Evolutionary conservation across 768 basidiomycete species (phyloP).

Genomic region (Trametes gibbosa): DNA sequence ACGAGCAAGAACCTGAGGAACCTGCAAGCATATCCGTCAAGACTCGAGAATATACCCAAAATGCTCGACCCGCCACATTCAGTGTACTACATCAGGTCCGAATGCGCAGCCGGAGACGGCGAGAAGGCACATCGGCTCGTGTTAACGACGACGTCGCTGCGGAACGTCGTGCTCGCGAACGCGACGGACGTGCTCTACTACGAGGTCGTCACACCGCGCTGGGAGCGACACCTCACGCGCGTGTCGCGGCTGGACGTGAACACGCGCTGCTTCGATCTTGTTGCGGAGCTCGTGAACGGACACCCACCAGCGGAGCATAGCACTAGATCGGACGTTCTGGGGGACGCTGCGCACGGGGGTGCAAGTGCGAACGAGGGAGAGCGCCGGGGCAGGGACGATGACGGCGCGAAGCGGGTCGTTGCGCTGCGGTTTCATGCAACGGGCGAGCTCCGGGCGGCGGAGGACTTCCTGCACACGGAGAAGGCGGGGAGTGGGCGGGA

Average conservation of each 20-base stretch:
- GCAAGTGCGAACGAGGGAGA: slow-evolving; percentile 24
- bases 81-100: slow-evolving; percentile 15
- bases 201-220: slow-evolving; percentile 39
- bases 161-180: slow-evolving; percentile 39
- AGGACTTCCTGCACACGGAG: slow-evolving; percentile 30
- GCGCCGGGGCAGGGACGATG: slow-evolving; percentile 18
- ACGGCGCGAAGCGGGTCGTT: slow-evolving; percentile 26
- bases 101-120: not conserved
- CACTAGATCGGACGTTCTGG: too few species aligned
- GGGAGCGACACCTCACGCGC: slow-evolving; percentile 36
- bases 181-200: slow-evolving; percentile 38
- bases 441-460: slow-evolving; percentile 26
- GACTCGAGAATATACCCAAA: not conserved
- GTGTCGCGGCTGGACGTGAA: slow-evolving; percentile 33
- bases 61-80: slow-evolving; percentile 5
- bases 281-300: slow-evolving; percentile 34
- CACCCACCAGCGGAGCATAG: not conserved
- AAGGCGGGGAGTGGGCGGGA: slow-evolving; percentile 9
- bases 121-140: slow-evolving; percentile 26
- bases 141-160: slow-evolving; percentile 38
- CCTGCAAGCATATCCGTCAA: too few species aligned
- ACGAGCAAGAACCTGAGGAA: too few species aligned
- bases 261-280: slow-evolving; percentile 29
- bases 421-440: slow-evolving; percentile 31
- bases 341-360: not conserved